Conservation (phyloP, 306 rosid species). For the Cucurbita argyrosperma region DNA sequence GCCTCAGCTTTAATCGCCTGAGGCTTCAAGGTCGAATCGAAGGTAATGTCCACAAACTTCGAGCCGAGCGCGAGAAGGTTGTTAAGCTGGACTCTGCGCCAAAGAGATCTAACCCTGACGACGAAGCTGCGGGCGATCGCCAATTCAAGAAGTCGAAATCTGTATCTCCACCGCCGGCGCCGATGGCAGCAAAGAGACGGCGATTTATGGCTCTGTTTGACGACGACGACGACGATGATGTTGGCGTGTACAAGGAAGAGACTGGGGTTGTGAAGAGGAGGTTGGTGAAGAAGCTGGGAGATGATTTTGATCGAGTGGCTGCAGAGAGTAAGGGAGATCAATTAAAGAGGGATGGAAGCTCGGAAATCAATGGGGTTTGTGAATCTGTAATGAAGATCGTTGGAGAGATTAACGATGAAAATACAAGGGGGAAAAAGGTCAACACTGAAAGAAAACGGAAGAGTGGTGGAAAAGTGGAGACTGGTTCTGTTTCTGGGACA, state of each 20-base stretch:
- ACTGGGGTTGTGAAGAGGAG: slow-evolving; percentile 8
- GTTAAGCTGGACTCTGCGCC: neutral
- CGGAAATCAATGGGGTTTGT: slow-evolving; percentile 6
- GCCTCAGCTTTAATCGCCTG: slow-evolving; percentile 57
- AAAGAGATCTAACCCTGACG: neutral
- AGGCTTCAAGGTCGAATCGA: slow-evolving; percentile 74
- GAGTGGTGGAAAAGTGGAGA: neutral
- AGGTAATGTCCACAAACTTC: slow-evolving; percentile 54
- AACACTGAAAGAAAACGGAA: slow-evolving; percentile 6
- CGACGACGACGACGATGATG: slow-evolving; percentile 6
- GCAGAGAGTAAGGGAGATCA: slow-evolving; percentile 13
- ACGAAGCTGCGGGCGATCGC: neutral
- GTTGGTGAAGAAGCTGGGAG: slow-evolving; percentile 71
- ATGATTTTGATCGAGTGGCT: slow-evolving; percentile 71
- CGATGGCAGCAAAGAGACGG: slow-evolving; percentile 32
- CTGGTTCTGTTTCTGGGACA: slow-evolving; percentile 13
- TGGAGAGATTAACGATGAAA: slow-evolving; percentile 11
- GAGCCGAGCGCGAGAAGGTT: slow-evolving; percentile 26
- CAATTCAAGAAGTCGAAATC: neutral
- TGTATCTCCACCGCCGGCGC: slow-evolving; percentile 59
- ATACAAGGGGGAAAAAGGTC: slow-evolving; percentile 12
- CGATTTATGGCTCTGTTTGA: slow-evolving; percentile 24
- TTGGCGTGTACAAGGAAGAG: neutral
- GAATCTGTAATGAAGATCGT: slow-evolving; percentile 24
- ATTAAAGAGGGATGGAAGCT: slow-evolving; percentile 7